phyloP scores from a whole-genome alignment of 169 alveolate species.

The Cryptosporidium bovis region DNA sequence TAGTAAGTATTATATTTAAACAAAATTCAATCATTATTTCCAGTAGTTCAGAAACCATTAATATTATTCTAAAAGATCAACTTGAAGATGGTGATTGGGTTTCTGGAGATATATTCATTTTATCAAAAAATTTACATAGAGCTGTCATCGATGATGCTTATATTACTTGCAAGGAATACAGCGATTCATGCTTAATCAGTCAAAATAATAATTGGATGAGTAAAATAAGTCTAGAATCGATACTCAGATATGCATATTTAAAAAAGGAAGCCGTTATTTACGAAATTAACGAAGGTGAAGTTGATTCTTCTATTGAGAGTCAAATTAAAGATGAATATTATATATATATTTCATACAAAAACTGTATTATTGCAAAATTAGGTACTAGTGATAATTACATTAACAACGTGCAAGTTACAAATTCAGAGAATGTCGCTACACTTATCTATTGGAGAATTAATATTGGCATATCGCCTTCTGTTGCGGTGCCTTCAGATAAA shows the following conservation, averaged over 20 bases:
- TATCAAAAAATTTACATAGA: slow-evolving; percentile 7
- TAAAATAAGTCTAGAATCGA: not conserved
- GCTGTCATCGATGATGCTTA: not conserved
- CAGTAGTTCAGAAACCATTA: not conserved
- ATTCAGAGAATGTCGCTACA: not conserved
- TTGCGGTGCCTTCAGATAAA: not conserved
- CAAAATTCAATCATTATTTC: not conserved
- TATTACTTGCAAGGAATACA: slow-evolving; percentile 21
- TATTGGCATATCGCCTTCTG: slow-evolving; percentile 45
- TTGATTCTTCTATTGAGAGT: not conserved
- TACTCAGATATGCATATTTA: slow-evolving; percentile 41
- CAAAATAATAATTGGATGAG: slow-evolving; percentile 43
- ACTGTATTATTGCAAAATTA: slow-evolving; percentile 16
- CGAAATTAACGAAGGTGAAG: not conserved
- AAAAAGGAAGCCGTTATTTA: slow-evolving; percentile 10
- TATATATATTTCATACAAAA: slow-evolving; percentile 35
- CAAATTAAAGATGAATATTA: slow-evolving; percentile 5
- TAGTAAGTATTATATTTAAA: not conserved
- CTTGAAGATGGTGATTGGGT: slow-evolving; percentile 42
- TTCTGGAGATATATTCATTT: slow-evolving; percentile 42
- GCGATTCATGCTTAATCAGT: slow-evolving; percentile 8
- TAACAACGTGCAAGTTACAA: not conserved
- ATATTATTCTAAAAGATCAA: slow-evolving; percentile 6
- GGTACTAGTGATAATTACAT: not conserved
- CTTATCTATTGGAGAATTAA: slow-evolving; percentile 59